A percentile compares a stretch with the other conserved stretches of the same genome.
These are phyloP conservation scores for Coemansia brasiliensis DNA, from an alignment of 192 early-diverging fungal species.

Conservation along the genomic window DNA sequence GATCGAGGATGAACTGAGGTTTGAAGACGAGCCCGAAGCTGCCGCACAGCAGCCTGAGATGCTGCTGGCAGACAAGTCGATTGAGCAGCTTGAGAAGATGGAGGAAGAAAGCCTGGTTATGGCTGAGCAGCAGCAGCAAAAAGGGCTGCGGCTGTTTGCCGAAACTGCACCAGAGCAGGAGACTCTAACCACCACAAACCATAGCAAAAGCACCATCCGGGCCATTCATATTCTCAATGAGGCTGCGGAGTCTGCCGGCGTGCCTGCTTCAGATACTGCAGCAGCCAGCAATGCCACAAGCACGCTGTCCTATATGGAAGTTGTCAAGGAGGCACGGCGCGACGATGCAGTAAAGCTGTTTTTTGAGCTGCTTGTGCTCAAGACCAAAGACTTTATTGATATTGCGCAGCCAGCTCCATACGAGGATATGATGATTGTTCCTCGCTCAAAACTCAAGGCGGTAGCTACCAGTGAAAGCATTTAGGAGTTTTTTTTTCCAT, in stretches of 20 bases:
- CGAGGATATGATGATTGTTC: constrained; percentile 77
- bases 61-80: constrained; percentile 42
- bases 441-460: constrained; percentile 18
- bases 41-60: constrained; percentile 29
- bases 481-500: background rate
- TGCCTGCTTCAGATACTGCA: constrained; percentile 10
- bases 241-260: constrained; percentile 42
- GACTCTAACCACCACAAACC: background rate
- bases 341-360: constrained; percentile 80
- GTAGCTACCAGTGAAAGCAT: too few relatives aligned
- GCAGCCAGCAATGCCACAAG: background rate
- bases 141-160: constrained; percentile 38
- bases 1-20: constrained; percentile 37
- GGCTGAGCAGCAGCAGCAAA: constrained; percentile 24
- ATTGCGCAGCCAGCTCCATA: constrained; percentile 79
- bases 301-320: constrained; percentile 34
- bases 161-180: constrained; percentile 25
- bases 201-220: constrained; percentile 64
- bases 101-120: constrained; percentile 55
- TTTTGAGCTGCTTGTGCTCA: constrained; percentile 89
- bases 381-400: constrained; percentile 81
- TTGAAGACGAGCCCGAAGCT: constrained; percentile 25
- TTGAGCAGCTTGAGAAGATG: constrained; percentile 51
- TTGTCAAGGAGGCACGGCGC: constrained; percentile 56
- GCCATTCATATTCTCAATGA: constrained; percentile 62